phyloP scores from a whole-genome alignment of 345 rosid species.

The Pugionium dolabratum region DNA sequence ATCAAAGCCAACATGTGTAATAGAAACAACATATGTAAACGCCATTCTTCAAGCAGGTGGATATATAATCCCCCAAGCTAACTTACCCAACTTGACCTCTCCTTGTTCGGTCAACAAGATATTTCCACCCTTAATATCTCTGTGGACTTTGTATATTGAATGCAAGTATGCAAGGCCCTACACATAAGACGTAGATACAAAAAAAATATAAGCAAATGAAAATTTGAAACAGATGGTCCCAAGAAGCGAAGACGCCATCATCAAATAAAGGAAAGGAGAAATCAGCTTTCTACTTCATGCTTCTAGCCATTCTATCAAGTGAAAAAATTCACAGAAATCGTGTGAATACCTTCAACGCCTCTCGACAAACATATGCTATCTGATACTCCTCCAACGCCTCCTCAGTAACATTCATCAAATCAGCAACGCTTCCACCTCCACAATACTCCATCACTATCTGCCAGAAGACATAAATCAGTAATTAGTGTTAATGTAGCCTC shows the following conservation, averaged over 20 bases:
- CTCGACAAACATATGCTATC: conserved; percentile 92
- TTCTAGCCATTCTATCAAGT: conserved; percentile 28
- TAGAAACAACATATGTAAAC: conserved; percentile 17
- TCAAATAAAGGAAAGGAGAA: too few relatives aligned
- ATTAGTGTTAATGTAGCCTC: conserved; percentile 21
- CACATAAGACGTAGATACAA: conserved; percentile 34
- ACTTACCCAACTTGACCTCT: conserved; percentile 98
- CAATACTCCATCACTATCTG: conserved; percentile 99
- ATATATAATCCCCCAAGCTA: conserved; percentile 5
- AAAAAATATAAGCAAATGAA: conserved; percentile 17
- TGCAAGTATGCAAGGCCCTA: conserved; percentile 98
- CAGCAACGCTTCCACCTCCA: conserved; percentile 99
- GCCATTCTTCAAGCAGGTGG: conserved; percentile 9
- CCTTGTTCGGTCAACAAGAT: conserved; percentile 97
- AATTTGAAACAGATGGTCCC: conserved; percentile 26
- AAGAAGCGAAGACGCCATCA: conserved; percentile 23
- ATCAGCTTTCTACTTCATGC: conserved; percentile 30
- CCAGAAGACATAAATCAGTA: conserved; percentile 44
- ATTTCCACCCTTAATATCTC: conserved; percentile 99
- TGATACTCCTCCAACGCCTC: conserved; percentile 94
- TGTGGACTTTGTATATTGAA: conserved; percentile 93
- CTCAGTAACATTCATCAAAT: conserved; percentile 86
- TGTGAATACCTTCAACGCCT: conserved; percentile 77
- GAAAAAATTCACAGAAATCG: background rate
- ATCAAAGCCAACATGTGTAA: conserved; percentile 13